phyloP scores from a whole-genome alignment of 2,329 filamentous ascomycete species.

The Hymenoscyphus linearis region DNA sequence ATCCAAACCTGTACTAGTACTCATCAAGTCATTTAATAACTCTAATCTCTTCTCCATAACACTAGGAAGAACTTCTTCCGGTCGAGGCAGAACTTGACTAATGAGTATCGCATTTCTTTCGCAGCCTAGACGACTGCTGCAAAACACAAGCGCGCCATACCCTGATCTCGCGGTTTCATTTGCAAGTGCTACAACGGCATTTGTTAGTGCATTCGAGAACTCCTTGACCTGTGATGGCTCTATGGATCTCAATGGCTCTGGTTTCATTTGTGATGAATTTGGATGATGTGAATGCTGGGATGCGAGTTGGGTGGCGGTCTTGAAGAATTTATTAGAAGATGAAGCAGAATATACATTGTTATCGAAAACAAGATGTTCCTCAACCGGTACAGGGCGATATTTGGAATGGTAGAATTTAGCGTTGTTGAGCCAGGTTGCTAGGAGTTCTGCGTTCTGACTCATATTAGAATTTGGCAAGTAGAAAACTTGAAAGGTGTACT shows the following conservation, averaged over 20 bases:
- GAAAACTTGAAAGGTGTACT: conserved; percentile 2
- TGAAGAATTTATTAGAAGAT: conserved; percentile 52
- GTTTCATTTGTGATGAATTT: conserved; percentile 32
- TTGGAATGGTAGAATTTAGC: conserved; percentile 68
- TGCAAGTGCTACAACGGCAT: conserved; percentile 65
- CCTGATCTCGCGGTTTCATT: conserved; percentile 63
- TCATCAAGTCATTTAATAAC: conserved; percentile 60
- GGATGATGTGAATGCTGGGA: conserved; percentile 33
- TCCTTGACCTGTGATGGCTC: conserved; percentile 54
- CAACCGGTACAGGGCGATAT: conserved; percentile 69
- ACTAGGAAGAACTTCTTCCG: conserved; percentile 37
- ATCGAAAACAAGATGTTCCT: conserved; percentile 70
- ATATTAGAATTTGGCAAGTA: conserved; percentile 5
- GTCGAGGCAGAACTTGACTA: conserved; percentile 56
- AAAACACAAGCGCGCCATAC: conserved; percentile 69
- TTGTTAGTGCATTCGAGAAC: conserved; percentile 58
- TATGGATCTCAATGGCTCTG: conserved; percentile 44
- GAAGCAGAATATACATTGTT: conserved; percentile 60
- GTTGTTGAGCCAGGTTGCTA: conserved; percentile 61
- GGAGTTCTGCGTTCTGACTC: conserved; percentile 59
- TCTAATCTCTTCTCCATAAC: conserved; percentile 57
- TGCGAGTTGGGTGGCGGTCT: conserved; percentile 47
- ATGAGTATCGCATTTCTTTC: conserved; percentile 66
- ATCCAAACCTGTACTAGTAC: conserved; percentile 61
- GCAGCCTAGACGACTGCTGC: conserved; percentile 61